A percentile compares a stretch with the other conserved stretches of the same genome.
These are phyloP conservation scores for Rhytidiadelphus loreus DNA, from an alignment of 225 moss, liverwort and hornwort genomes.

Conservation along the genomic window DNA sequence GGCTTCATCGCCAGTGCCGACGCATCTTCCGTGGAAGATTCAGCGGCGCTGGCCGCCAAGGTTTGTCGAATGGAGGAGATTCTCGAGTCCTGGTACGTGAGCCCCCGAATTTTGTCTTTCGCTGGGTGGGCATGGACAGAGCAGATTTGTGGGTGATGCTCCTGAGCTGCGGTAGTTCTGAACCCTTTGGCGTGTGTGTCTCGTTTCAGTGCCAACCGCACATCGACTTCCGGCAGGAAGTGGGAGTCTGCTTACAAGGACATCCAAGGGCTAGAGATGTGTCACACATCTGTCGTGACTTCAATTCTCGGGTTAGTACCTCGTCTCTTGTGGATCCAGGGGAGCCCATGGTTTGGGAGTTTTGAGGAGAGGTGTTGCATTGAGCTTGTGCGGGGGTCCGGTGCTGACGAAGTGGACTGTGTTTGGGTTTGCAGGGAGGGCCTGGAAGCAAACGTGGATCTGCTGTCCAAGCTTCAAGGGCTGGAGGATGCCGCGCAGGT, in stretches of 20 bases:
- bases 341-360: background rate
- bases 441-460: slow-evolving; percentile 45
- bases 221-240: slow-evolving; percentile 53
- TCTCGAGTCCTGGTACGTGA: slow-evolving; percentile 42
- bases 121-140: background rate
- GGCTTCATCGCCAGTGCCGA: slow-evolving; percentile 49
- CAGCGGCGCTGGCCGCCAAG: slow-evolving; percentile 35
- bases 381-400: background rate
- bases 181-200: background rate
- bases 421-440: slow-evolving; percentile 50
- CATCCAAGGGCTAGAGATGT: slow-evolving; percentile 41
- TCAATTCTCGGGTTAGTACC: slow-evolving; percentile 57
- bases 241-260: slow-evolving; percentile 61
- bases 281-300: slow-evolving; percentile 33
- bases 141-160: background rate
- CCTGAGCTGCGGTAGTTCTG: background rate
- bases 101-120: background rate
- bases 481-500: slow-evolving; percentile 35
- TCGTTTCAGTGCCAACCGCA: slow-evolving; percentile 39
- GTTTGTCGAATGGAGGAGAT: slow-evolving; percentile 61
- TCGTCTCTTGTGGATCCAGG: background rate
- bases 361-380: background rate
- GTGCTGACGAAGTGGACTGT: background rate
- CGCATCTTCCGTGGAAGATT: slow-evolving; percentile 33
- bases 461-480: slow-evolving; percentile 25